These are phyloP conservation scores for Beauveria australis DNA, from an alignment of 2,329 filamentous ascomycete genomes.

Conservation along the genomic window DNA sequence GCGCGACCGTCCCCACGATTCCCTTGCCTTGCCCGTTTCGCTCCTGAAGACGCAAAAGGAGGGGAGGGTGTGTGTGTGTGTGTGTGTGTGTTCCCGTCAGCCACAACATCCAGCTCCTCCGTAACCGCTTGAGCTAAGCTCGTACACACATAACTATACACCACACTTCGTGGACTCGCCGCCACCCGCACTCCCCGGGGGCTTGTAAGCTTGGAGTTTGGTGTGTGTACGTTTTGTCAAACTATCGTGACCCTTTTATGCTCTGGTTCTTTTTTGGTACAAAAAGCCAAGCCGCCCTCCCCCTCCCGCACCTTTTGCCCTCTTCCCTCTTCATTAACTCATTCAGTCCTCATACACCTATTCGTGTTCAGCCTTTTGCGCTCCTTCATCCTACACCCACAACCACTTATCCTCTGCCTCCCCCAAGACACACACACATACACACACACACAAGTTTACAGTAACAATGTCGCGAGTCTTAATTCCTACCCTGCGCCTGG, in stretches of 20 bases:
- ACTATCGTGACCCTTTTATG: slow-evolving; percentile 2
- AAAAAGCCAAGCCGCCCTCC: slow-evolving; percentile 2
- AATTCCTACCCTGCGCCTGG: slow-evolving; percentile 16
- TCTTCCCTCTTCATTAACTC: neutral
- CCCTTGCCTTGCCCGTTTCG: neutral
- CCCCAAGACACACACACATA: neutral
- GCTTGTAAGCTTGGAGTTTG: neutral
- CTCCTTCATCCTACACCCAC: neutral
- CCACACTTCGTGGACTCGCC: neutral
- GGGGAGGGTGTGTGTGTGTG: neutral
- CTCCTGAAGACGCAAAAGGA: neutral
- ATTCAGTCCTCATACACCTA: neutral
- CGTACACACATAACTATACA: neutral
- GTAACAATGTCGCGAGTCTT: slow-evolving; percentile 20
- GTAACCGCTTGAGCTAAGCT: neutral
- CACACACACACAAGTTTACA: neutral
- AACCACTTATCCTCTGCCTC: neutral
- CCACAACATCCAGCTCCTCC: neutral
- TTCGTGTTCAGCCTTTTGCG: neutral
- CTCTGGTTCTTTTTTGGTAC: neutral
- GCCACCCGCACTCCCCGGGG: neutral
- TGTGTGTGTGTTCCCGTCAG: neutral
- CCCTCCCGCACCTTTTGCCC: neutral
- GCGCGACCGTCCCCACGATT: neutral
- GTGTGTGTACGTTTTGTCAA: neutral